These are phyloP conservation scores for Neophaeococcomyces aloes DNA, from an alignment of 2,329 filamentous ascomycete species.

Conservation along the genomic window DNA sequence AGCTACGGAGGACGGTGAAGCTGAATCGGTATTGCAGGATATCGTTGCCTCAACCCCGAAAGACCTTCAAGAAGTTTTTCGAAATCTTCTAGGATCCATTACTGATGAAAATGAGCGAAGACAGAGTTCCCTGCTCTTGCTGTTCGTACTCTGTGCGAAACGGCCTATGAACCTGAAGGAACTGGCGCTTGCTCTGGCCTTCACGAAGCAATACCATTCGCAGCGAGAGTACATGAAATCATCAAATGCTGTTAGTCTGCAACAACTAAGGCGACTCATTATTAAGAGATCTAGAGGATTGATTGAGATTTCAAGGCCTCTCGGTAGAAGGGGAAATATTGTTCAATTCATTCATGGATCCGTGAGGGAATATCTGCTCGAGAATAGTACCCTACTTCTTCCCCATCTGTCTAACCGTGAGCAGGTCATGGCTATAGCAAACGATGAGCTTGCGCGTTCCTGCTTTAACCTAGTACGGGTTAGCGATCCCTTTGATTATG, in stretches of 20 bases:
- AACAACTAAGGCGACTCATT: background rate
- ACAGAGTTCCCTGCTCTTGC: background rate
- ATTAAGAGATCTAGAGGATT: background rate
- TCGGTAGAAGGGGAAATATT: too few species aligned
- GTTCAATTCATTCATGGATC: constrained; percentile 1
- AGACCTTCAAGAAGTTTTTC: background rate
- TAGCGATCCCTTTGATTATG: background rate
- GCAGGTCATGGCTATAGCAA: background rate
- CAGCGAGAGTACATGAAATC: background rate
- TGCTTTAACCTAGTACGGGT: background rate
- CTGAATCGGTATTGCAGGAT: background rate
- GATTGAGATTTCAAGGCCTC: background rate
- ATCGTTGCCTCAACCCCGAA: background rate
- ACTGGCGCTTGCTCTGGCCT: background rate
- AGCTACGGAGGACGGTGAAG: background rate
- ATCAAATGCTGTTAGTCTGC: background rate
- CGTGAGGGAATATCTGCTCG: background rate
- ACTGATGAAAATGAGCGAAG: background rate
- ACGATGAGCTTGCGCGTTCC: background rate
- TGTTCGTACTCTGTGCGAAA: background rate
- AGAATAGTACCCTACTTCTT: background rate
- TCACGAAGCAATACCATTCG: background rate
- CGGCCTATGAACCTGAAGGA: background rate
- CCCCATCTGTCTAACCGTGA: background rate
- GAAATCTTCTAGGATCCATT: background rate